Evolutionary conservation across 2,329 filamentous ascomycete species (phyloP), one percentile per base, ranked within the genome.

Genomic region (Monosporascus sp.): DNA sequence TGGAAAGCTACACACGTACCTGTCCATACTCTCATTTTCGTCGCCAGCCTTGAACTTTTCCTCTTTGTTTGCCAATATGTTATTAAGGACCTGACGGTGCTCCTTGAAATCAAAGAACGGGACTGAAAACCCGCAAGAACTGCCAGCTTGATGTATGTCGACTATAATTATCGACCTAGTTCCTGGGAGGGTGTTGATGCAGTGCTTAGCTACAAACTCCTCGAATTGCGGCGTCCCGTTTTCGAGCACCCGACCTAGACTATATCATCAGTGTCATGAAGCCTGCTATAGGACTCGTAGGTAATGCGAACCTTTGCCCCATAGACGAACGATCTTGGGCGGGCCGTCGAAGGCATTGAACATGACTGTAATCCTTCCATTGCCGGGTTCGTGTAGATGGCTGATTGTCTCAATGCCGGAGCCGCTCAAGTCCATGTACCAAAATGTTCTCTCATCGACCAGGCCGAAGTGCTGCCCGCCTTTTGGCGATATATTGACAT

Each of bases 401-500:
- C 83, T 77, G 56, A 92, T 86, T 3, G 88, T 92, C 72, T 93
- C 89, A 64, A 79, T 85, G 24, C 88, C 88, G 34, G 85, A 88
- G 31, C 88, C 89, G 1, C 85, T 90, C 56, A 85, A 81, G 65
- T 92, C 88, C 52, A 91, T 76, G 65, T 91, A 92, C 66, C 69
- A 73, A 50, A 73, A 73, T 1, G 64, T 70, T 27, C 57, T 61
- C 4, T 59, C 56, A 52, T 69, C 56, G 6, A 69, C 58, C 6
- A 72, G 41, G 5, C 71, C 70, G 40, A 73, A 73, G 49, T 63
- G 65, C 0, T 82, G 74, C 22, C 86, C 77, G 48, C 88, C 88
- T 69, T 92, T 91, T 48, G 89, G 87, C 0, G 87, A 91, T 52
- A 91, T 73, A 64, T 92, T 92, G 73, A 92, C 76, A 72, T 92